A percentile compares a stretch with the other conserved stretches of the same genome.
These are phyloP conservation scores for Gymnopilus junonius DNA, from an alignment of 768 basidiomycete genomes.

Conservation along the genomic window DNA sequence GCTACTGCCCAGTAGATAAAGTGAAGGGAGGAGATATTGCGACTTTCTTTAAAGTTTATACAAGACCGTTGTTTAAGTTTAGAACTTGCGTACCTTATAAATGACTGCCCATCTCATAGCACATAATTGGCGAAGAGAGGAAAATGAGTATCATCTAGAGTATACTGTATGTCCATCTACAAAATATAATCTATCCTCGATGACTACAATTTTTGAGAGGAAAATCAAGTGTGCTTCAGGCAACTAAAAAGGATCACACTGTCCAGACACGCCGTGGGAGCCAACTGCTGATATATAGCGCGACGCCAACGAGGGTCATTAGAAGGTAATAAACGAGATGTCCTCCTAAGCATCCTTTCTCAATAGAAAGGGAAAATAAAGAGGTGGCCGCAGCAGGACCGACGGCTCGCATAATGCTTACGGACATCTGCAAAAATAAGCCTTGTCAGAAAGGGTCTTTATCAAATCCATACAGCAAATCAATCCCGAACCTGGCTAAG, in stretches of 20 bases:
- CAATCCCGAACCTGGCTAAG: conserved; percentile 44
- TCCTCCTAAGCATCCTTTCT: conserved; percentile 51
- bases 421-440: conserved; percentile 34
- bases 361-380: conserved; percentile 62
- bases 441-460: not conserved
- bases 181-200: not conserved
- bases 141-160: not conserved
- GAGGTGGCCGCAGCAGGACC: conserved; percentile 62
- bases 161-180: not conserved
- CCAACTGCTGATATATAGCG: conserved; percentile 29
- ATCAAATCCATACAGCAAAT: too few species aligned
- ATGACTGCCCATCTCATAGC: not conserved
- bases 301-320: conserved; percentile 23
- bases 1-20: not conserved
- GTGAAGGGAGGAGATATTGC: not conserved
- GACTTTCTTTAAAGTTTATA: too few species aligned
- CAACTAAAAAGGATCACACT: not conserved
- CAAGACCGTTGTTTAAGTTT: too few species aligned
- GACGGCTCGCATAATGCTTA: conserved; percentile 40
- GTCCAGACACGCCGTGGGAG: conserved; percentile 28
- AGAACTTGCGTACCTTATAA: not conserved
- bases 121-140: not conserved
- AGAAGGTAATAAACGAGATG: conserved; percentile 51
- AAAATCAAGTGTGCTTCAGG: not conserved
- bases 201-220: not conserved